Conservation (phyloP, 2,329 filamentous ascomycete species). For the Cladosporium cucumerinum region DNA sequence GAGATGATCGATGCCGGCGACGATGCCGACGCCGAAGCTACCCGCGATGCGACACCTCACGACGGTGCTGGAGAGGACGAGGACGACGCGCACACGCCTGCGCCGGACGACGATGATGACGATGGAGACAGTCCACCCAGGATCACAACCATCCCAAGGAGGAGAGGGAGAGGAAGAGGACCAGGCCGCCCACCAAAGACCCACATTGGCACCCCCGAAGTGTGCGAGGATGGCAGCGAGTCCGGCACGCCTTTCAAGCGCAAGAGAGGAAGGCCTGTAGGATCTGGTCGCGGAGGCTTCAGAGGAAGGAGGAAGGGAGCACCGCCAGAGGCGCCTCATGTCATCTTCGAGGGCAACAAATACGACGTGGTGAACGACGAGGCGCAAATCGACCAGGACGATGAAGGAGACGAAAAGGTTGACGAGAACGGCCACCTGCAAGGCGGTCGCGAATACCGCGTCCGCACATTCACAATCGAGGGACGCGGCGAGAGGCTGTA, state of each 20-base stretch:
- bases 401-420: conserved; percentile 88
- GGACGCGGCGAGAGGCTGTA: conserved; percentile 83
- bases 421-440: conserved; percentile 81
- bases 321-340: conserved; percentile 72
- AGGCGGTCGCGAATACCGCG: conserved; percentile 86
- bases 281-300: conserved; percentile 53
- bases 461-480: conserved; percentile 87
- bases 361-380: conserved; percentile 91
- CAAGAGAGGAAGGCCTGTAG: conserved; percentile 48
- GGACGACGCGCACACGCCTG: conserved; percentile 27
- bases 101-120: conserved; percentile 31
- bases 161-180: conserved; percentile 35
- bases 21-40: conserved; percentile 24
- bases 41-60: conserved; percentile 16
- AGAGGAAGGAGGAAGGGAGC: conserved; percentile 73
- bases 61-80: conserved; percentile 25
- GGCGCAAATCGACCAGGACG: conserved; percentile 79
- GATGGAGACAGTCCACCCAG: conserved; percentile 28
- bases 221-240: conserved; percentile 46
- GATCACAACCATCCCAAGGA: conserved; percentile 39
- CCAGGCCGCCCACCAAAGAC: conserved; percentile 5
- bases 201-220: conserved; percentile 59
- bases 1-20: conserved; percentile 31
- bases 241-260: conserved; percentile 49
- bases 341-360: conserved; percentile 85